Evolutionary conservation across 106 monocot species (phyloP).

Genomic region (Ottelia alismoides): DNA sequence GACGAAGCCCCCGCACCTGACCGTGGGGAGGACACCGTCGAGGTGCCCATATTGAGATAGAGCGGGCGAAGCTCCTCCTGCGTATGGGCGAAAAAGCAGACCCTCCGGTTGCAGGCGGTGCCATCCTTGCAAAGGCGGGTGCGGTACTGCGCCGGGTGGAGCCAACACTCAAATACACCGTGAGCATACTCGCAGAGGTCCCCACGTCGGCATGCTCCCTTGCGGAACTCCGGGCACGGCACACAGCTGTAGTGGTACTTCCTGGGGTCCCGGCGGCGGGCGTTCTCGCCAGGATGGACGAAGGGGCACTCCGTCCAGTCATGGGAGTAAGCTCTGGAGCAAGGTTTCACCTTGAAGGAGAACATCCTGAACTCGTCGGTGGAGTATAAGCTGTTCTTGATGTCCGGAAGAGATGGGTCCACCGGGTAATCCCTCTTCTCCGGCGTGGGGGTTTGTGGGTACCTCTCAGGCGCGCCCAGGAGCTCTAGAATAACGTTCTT

Average conservation of each 20-base stretch:
- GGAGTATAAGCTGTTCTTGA: slow-evolving; percentile 19
- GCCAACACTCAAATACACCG: slow-evolving; percentile 22
- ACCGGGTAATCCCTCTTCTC: slow-evolving; percentile 11
- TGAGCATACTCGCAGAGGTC: slow-evolving; percentile 23
- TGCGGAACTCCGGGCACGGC: slow-evolving; percentile 20
- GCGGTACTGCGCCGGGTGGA: slow-evolving; percentile 23
- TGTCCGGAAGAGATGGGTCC: slow-evolving; percentile 13
- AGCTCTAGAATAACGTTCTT: slow-evolving; percentile 13
- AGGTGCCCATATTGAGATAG: slow-evolving; percentile 41
- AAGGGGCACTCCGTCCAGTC: slow-evolving; percentile 30
- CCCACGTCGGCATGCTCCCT: slow-evolving; percentile 12
- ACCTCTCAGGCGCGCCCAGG: no score
- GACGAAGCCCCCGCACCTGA: slow-evolving; percentile 11
- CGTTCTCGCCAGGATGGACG: slow-evolving; percentile 19
- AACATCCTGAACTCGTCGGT: slow-evolving; percentile 24
- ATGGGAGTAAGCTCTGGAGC: slow-evolving; percentile 20
- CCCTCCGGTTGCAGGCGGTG: slow-evolving; percentile 32
- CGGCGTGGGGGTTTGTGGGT: slow-evolving; percentile 7
- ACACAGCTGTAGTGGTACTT: slow-evolving; percentile 26
- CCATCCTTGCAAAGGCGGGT: slow-evolving; percentile 28
- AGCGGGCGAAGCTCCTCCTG: slow-evolving; percentile 64
- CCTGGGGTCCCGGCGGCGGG: slow-evolving; percentile 11
- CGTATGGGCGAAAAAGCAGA: slow-evolving; percentile 87
- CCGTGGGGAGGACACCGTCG: slow-evolving; percentile 44
- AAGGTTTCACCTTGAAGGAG: slow-evolving; percentile 16